Conservation (phyloP, 345 rosid species). For the Leavenworthia alabamica region DNA sequence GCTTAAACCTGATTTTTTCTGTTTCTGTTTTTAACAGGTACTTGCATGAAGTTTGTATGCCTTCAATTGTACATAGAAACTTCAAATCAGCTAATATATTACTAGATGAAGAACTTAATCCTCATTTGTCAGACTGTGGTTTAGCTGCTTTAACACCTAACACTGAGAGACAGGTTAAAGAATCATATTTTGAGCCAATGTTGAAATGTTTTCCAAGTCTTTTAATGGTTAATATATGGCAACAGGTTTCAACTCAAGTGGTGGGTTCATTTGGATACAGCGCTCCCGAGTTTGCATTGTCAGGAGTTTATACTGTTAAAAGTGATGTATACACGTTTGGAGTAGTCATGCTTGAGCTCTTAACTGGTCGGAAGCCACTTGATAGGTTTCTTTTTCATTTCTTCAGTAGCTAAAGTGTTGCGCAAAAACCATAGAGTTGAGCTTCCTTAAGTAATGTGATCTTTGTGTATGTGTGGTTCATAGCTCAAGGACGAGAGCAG, state of each 20-base stretch:
- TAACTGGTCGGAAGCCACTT: slow-evolving; percentile 95
- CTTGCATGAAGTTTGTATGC: slow-evolving; percentile 98
- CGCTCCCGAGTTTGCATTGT: slow-evolving; percentile 96
- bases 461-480: slow-evolving; percentile 9
- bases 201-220: background rate
- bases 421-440: background rate
- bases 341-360: slow-evolving; percentile 94
- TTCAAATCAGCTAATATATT: slow-evolving; percentile 96
- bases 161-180: slow-evolving; percentile 78
- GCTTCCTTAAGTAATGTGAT: background rate
- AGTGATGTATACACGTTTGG: slow-evolving; percentile 99
- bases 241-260: slow-evolving; percentile 86
- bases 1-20: background rate
- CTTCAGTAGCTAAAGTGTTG: background rate
- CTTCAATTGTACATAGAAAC: slow-evolving; percentile 93
- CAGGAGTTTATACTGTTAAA: slow-evolving; percentile 89
- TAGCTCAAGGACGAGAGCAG: slow-evolving; percentile 85
- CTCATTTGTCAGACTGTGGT: slow-evolving; percentile 91
- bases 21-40: slow-evolving; percentile 43
- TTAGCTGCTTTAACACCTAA: slow-evolving; percentile 90
- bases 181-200: background rate
- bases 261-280: slow-evolving; percentile 98
- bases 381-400: slow-evolving; percentile 53
- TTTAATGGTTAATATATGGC: background rate
- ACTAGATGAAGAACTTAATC: slow-evolving; percentile 92